Conservation (phyloP, 1,284 basidiomycete genomes). For the Sphagnurus paluster region DNA sequence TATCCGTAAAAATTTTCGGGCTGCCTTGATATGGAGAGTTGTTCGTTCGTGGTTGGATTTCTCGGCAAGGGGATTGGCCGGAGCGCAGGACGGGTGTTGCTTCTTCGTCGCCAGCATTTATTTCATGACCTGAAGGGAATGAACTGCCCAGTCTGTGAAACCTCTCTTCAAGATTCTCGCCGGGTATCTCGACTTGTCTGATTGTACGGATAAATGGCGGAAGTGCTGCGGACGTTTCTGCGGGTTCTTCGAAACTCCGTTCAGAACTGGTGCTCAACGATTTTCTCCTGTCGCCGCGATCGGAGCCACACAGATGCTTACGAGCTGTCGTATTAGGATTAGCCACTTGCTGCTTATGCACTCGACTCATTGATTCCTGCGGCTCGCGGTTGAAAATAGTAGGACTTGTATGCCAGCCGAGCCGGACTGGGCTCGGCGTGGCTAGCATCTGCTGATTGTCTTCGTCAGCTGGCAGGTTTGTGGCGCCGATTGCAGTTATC, state of each 20-base stretch:
- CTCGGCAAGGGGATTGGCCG: slow-evolving; percentile 13
- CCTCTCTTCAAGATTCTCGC: slow-evolving; percentile 1
- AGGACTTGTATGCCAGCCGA: slow-evolving; percentile 7
- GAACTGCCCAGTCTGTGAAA: background rate
- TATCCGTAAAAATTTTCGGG: slow-evolving; percentile 3
- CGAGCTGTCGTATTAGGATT: slow-evolving; percentile 15
- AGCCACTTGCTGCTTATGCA: slow-evolving; percentile 12
- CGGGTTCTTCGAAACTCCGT: background rate
- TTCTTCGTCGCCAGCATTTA: background rate
- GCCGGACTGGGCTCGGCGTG: slow-evolving; percentile 11
- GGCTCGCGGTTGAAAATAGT: slow-evolving; percentile 2
- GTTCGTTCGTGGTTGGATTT: slow-evolving; percentile 12
- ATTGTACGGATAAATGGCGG: background rate
- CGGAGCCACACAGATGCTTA: slow-evolving; percentile 12
- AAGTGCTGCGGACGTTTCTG: background rate
- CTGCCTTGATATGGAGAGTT: slow-evolving; percentile 9
- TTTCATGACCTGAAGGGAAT: background rate
- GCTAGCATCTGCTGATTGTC: slow-evolving; percentile 11
- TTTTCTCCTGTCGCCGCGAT: slow-evolving; percentile 3
- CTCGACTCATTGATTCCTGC: slow-evolving; percentile 2
- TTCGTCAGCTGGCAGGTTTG: slow-evolving; percentile 6
- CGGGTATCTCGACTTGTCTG: background rate
- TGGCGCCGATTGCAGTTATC: slow-evolving; percentile 5
- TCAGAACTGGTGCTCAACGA: slow-evolving; percentile 8
- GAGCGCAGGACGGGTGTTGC: slow-evolving; percentile 5